Conservation (phyloP, 2,329 filamentous ascomycete species). For the Scedosporium dehoogii region DNA sequence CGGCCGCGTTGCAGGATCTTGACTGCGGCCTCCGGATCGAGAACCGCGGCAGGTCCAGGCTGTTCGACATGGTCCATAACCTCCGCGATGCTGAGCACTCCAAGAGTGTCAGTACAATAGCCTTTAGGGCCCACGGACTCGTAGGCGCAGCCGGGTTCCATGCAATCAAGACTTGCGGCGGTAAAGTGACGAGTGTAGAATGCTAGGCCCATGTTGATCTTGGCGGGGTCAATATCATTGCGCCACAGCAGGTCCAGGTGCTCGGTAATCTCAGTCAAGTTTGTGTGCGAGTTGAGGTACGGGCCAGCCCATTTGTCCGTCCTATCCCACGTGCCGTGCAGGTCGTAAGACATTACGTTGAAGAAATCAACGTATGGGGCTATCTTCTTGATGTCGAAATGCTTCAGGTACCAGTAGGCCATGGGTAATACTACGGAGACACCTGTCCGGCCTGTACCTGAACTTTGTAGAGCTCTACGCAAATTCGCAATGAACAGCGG, state of each 20-base stretch:
- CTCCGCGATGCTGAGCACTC: conserved; percentile 16
- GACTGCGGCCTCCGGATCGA: conserved; percentile 17
- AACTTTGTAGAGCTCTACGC: too few relatives aligned
- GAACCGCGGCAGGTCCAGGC: neutral
- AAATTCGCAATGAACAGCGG: too few relatives aligned
- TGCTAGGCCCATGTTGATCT: conserved; percentile 31
- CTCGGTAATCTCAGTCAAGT: conserved; percentile 33
- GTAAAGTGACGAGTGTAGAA: conserved; percentile 28
- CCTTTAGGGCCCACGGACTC: conserved; percentile 9
- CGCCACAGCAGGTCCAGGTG: conserved; percentile 36
- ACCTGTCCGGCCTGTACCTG: too few relatives aligned
- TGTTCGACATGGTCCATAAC: conserved; percentile 14
- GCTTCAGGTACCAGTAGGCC: too few relatives aligned
- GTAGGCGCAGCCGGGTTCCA: conserved; percentile 16
- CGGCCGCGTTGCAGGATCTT: conserved; percentile 17
- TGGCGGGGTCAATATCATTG: conserved; percentile 26
- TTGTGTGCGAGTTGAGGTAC: conserved; percentile 29
- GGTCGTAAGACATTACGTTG: conserved; percentile 17
- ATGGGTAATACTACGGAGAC: too few relatives aligned
- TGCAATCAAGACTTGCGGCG: conserved; percentile 9
- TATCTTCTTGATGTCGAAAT: too few relatives aligned
- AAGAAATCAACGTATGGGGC: neutral
- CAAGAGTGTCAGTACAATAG: conserved; percentile 12
- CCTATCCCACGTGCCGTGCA: conserved; percentile 25
- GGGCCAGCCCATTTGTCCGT: conserved; percentile 14